phyloP scores from a whole-genome alignment of 2,329 filamentous ascomycete genomes.

The Talaromyces islandicus region DNA sequence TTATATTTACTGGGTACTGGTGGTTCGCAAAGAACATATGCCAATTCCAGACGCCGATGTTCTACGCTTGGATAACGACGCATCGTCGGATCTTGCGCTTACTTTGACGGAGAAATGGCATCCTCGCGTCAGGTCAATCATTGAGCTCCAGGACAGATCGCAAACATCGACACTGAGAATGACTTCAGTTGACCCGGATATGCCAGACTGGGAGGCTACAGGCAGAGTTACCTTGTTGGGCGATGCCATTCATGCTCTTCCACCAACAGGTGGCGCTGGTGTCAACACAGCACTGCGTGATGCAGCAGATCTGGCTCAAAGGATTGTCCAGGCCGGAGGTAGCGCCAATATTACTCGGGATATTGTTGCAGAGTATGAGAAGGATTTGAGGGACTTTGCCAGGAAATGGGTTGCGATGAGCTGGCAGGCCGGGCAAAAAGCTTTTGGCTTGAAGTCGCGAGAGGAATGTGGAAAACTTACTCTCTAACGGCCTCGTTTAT shows the following conservation, averaged over 20 bases:
- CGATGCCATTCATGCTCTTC: slow-evolving; percentile 43
- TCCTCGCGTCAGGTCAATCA: slow-evolving; percentile 17
- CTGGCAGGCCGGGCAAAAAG: slow-evolving; percentile 17
- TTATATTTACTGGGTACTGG: slow-evolving; percentile 22
- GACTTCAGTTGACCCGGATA: slow-evolving; percentile 24
- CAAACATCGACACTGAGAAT: slow-evolving; percentile 29
- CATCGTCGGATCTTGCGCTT: slow-evolving; percentile 14
- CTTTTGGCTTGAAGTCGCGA: slow-evolving; percentile 16
- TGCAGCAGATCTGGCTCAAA: slow-evolving; percentile 31
- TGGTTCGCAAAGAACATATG: slow-evolving; percentile 7
- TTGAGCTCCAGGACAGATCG: slow-evolving; percentile 21
- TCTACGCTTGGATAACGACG: slow-evolving; percentile 10
- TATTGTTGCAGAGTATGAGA: slow-evolving; percentile 15
- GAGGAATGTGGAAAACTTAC: slow-evolving; percentile 16
- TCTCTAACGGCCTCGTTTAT: background rate
- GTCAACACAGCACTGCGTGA: slow-evolving; percentile 42
- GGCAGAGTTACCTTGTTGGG: slow-evolving; percentile 37
- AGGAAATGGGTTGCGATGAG: slow-evolving; percentile 15
- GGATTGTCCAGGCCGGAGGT: slow-evolving; percentile 11
- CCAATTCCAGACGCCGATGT: slow-evolving; percentile 9
- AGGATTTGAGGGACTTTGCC: slow-evolving; percentile 15
- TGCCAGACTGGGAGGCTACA: slow-evolving; percentile 26
- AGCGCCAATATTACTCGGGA: background rate
- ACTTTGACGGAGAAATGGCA: slow-evolving; percentile 21
- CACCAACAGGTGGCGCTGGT: slow-evolving; percentile 41